Base-by-base conservation (phyloP, 192 early-diverging fungal species). In the Entomortierella beljakovae region DNA sequence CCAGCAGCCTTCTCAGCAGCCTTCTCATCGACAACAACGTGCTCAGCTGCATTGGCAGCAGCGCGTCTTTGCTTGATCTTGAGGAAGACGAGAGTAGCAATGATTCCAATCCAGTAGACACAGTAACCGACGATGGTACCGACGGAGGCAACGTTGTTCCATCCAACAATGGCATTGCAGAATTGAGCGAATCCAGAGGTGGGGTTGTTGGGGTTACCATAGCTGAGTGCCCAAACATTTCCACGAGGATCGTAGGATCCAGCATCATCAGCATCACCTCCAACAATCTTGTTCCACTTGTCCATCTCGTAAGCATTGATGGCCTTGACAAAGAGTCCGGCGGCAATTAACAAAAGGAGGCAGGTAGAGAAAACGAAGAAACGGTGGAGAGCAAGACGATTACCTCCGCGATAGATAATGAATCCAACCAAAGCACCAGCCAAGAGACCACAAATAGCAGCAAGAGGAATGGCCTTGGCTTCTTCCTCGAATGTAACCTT, bases 41-140 rank as follows among this genome's bases (percentile, higher is more conserved):
- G n/a, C 26, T 57, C 22, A 32, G 53, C 63, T n/a, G 46, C 42
- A 37, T 46, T 48, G 34, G 75, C 68, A 23, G 46, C 43, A 32
- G 64, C 58, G 23, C 72, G 68, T 22, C 64, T 74, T 48, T 20
- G 65, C 60, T 73, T 81, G 59, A 65, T 50, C 61, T 88, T 85
- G 51, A 87, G 66, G 60, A 46, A 68, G 16, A 90, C 66, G 3
- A 96, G 60, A 23, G 67, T 67, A n/a, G 81, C 60, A 31, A 75
- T 80, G 42, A 95, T 34, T 15, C 68, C 71, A 0, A 88, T 63
- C 95, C 96, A 98, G 82, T 95, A 96, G 2, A 91, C 57, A 68
- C 89, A 90, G 84, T 98, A 98, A 5, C 87, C 88, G 51, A 87
- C 76, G 32, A 95, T 86, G 43, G 90, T 88, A 48, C 90, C 94